A percentile compares a stretch with the other conserved stretches of the same genome.
phyloP scores from a whole-genome alignment of 2,329 filamentous ascomycete species.

The Thelonectria rubi region DNA sequence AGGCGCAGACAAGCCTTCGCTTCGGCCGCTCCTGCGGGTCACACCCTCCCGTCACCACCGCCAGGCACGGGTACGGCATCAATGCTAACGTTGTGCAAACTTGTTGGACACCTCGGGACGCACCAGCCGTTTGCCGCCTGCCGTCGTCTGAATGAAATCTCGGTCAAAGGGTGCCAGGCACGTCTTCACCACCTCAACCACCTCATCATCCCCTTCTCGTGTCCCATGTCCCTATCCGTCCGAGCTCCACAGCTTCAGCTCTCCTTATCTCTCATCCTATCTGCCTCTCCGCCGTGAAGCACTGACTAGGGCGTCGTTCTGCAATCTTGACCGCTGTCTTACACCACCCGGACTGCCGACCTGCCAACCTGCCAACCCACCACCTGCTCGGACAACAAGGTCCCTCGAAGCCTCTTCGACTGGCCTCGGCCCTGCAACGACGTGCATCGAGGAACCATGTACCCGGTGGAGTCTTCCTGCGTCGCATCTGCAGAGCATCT shows the following conservation, averaged over 20 bases:
- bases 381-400: slow-evolving; percentile 1
- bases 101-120: slow-evolving; percentile 10
- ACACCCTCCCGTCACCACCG: slow-evolving; percentile 2
- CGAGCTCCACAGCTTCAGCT: slow-evolving; percentile 3
- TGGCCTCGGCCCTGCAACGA: slow-evolving; percentile 3
- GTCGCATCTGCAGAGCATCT: slow-evolving; percentile 14
- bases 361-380: neutral
- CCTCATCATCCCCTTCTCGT: slow-evolving; percentile 3
- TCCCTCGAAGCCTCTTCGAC: slow-evolving; percentile 5
- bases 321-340: slow-evolving; percentile 14
- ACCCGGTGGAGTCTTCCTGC: slow-evolving; percentile 13
- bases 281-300: slow-evolving; percentile 3
- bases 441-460: slow-evolving; percentile 8
- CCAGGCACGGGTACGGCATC: neutral
- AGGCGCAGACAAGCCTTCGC: slow-evolving; percentile 12
- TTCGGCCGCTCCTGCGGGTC: slow-evolving; percentile 21
- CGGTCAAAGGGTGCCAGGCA: slow-evolving; percentile 1
- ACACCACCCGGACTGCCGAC: neutral
- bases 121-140: no score
- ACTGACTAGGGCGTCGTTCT: slow-evolving; percentile 1
- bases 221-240: slow-evolving; percentile 1
- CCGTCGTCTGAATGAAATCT: slow-evolving; percentile 17
- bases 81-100: slow-evolving; percentile 9
- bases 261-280: slow-evolving; percentile 1
- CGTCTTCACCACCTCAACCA: neutral